These are phyloP conservation scores for Gossypium thurberi DNA, from an alignment of 345 rosid species.

Conservation along the genomic window DNA sequence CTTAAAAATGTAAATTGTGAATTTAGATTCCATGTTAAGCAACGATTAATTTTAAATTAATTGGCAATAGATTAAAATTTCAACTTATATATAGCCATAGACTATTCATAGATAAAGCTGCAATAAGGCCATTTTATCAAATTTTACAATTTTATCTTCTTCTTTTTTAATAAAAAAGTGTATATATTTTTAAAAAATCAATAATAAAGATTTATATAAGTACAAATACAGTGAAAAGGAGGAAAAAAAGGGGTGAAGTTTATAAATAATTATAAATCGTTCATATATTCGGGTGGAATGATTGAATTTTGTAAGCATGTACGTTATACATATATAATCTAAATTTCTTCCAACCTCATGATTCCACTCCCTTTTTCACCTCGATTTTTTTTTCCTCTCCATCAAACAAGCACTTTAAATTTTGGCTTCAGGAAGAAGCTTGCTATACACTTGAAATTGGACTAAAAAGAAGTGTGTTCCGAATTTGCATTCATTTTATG, in stretches of 20 bases:
- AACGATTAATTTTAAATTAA: too few species aligned
- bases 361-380: background rate
- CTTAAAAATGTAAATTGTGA: too few species aligned
- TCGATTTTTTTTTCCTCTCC: background rate
- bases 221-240: background rate
- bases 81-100: too few species aligned
- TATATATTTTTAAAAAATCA: too few species aligned
- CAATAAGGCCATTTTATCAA: too few species aligned
- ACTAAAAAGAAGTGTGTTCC: background rate
- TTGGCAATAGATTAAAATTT: too few species aligned
- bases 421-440: background rate
- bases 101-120: too few species aligned
- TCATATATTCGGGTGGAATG: background rate
- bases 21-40: too few species aligned
- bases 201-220: background rate
- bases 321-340: background rate
- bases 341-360: slow-evolving; percentile 3
- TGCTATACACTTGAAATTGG: background rate
- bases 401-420: background rate
- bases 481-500: background rate
- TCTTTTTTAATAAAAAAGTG: background rate
- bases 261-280: background rate
- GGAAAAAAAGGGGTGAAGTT: background rate
- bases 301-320: slow-evolving; percentile 1
- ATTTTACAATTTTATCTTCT: background rate